Base-by-base conservation (phyloP, 805 yeast genomes). In the Starmerella khaoyaiensis region DNA sequence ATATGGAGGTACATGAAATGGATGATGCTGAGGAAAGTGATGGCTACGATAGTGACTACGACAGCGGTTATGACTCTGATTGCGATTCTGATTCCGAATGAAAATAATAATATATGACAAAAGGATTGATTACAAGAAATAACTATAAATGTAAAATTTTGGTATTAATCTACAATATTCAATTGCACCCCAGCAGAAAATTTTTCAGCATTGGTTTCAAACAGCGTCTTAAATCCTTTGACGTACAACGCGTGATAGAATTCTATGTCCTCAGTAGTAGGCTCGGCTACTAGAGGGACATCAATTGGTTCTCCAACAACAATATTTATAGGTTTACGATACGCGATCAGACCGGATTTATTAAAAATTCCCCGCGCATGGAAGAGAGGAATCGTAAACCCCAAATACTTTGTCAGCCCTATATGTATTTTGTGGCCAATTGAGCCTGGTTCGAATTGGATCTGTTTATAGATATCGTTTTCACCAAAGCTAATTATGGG, bases 401-500 rank as follows among this genome's bases (percentile, higher is more conserved):
- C 90, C 36, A 75, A 67, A 25, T 61, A 65, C 21, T 63, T 63
- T 51, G 90, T 87, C 52, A 87, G 55, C 74, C 82, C 72, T 23
- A 68, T 57, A 56, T 87, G 97, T 36, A 79, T 55, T 38, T 63
- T 61, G 50, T 72, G 68, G 19, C 68, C 68, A 55, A 56, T 50
- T 0, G 79, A 68, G 12, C 60, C 55, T 2, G 59, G 56, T 21
- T 59, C 59, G 11, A 72, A 66, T 33, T 60, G 58, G 4, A 69
- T 55, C 31, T 74, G 68, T 28, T 71, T 65, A 51, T 68, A 74
- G n/a, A 74, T 52, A 21, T 74, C 60, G 37, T 68, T 87, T 52
- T 90, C 98, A 2, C 98, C 98, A 62, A 84, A 90, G 10, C 81
- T 86, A 55, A 79, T 75, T 3, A 79, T 74, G 0, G 98, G 98